phyloP scores from a whole-genome alignment of 495 filamentous ascomycete species.

The Podospora tetraspora region DNA sequence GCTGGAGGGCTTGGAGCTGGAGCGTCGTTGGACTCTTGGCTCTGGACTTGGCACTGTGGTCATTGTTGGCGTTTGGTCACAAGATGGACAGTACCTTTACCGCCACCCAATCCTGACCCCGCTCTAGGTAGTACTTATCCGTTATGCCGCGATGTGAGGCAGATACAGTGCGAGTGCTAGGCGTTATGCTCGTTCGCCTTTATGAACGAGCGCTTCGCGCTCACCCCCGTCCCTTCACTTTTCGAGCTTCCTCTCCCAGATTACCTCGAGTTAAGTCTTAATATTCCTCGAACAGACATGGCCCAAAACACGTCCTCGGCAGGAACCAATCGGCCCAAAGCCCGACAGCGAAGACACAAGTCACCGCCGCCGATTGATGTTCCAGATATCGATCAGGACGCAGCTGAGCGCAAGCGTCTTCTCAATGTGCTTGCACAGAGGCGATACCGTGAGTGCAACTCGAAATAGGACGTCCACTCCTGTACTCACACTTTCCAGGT shows the following conservation, averaged over 20 bases:
- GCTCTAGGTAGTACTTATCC: neutral
- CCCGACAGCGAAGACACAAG: slow-evolving; percentile 26
- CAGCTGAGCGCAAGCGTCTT: slow-evolving; percentile 43
- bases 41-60: neutral
- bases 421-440: slow-evolving; percentile 48
- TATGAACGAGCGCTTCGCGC: neutral
- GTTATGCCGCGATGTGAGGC: neutral
- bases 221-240: neutral
- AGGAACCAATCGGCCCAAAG: slow-evolving; percentile 11
- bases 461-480: neutral
- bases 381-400: slow-evolving; percentile 34
- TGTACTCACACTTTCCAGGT: slow-evolving; percentile 13
- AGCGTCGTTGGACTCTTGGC: neutral
- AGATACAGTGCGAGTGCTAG: neutral
- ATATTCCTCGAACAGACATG: neutral
- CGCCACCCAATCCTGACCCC: neutral
- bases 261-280: neutral
- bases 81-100: neutral
- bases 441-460: slow-evolving; percentile 39
- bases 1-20: no score
- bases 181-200: neutral
- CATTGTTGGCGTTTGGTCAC: neutral
- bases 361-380: slow-evolving; percentile 22
- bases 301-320: neutral
- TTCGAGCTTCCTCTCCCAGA: neutral